Conservation (phyloP, 306 rosid species). For the Chamaecrista fasciculata region DNA sequence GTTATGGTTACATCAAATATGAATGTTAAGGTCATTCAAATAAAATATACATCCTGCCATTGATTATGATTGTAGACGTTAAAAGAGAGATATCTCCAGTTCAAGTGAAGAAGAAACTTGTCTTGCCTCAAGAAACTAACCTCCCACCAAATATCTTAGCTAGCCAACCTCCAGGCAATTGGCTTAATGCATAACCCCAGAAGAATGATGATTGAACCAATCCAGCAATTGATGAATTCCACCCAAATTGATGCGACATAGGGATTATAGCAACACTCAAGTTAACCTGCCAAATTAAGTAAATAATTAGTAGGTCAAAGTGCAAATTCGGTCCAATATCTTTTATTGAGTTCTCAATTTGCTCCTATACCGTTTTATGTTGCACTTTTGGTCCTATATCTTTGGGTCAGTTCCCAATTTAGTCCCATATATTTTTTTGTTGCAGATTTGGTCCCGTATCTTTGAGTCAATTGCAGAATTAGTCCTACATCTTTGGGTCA, state of each 20-base stretch:
- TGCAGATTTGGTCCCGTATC: too few relatives aligned
- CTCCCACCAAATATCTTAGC: slow-evolving; percentile 96
- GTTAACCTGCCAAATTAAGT: slow-evolving; percentile 66
- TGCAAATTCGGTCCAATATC: too few relatives aligned
- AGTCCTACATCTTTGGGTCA: too few relatives aligned
- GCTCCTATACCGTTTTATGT: too few relatives aligned
- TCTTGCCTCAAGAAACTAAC: slow-evolving; percentile 45
- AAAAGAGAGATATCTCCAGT: not conserved
- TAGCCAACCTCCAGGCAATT: slow-evolving; percentile 97
- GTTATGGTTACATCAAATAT: too few relatives aligned
- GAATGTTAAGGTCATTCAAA: too few relatives aligned
- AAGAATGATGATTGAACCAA: slow-evolving; percentile 98
- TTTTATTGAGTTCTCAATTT: too few relatives aligned
- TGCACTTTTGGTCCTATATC: too few relatives aligned
- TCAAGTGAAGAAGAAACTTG: not conserved
- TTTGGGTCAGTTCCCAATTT: too few relatives aligned
- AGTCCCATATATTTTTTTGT: too few relatives aligned
- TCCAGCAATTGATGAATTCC: slow-evolving; percentile 91
- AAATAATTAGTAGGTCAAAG: not conserved
- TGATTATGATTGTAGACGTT: not conserved
- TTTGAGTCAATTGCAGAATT: too few relatives aligned
- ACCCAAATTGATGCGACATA: slow-evolving; percentile 92
- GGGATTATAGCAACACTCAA: slow-evolving; percentile 95
- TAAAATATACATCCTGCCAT: not conserved
- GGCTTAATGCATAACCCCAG: slow-evolving; percentile 98